These are phyloP conservation scores for Solanum raphanifolium DNA, from an alignment of 257 asterid species.

Conservation along the genomic window DNA sequence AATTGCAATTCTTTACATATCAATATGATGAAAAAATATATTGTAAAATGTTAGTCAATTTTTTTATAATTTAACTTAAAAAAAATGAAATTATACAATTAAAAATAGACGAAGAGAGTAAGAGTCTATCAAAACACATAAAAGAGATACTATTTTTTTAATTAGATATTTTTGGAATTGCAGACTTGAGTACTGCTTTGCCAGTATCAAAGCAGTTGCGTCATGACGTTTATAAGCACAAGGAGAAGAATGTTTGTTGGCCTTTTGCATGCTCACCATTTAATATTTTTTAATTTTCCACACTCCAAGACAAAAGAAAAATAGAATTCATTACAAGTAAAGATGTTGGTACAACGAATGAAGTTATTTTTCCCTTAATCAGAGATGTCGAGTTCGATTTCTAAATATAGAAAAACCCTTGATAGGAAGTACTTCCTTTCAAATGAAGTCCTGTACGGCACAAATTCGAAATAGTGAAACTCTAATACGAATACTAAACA, in stretches of 20 bases:
- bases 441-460: rapidly evolving
- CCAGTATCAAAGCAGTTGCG: background rate
- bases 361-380: rapidly evolving
- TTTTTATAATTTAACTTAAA: too few relatives aligned
- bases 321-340: too few relatives aligned
- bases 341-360: rapidly evolving
- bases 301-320: background rate
- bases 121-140: background rate
- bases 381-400: background rate
- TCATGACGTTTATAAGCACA: background rate
- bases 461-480: background rate
- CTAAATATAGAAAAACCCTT: too few relatives aligned
- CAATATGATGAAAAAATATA: too few relatives aligned
- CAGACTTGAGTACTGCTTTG: background rate
- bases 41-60: too few relatives aligned
- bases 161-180: background rate
- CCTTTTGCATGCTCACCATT: conserved; percentile 5
- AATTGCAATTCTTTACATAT: too few relatives aligned
- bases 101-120: too few relatives aligned
- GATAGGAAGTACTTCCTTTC: too few relatives aligned
- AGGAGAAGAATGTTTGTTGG: background rate
- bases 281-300: background rate
- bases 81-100: too few relatives aligned
- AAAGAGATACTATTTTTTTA: too few relatives aligned
- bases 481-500: too few relatives aligned